phyloP scores from a whole-genome alignment of 371 early-diverging fungal species.

The Sporodiniella umbellata region DNA sequence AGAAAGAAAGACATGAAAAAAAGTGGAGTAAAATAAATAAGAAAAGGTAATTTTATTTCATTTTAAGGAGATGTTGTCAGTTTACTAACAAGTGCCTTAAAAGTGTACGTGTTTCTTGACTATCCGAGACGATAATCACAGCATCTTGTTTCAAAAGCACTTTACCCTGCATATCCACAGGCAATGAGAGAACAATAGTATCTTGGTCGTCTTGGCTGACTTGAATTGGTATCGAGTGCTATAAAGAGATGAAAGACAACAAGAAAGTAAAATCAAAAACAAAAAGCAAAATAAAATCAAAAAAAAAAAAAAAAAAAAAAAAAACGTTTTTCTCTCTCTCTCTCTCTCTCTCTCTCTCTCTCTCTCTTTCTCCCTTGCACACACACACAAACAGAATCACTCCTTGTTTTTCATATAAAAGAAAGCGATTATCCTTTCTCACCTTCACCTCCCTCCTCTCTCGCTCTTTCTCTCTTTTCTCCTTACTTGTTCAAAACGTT shows the following conservation, averaged over 20 bases:
- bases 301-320: neutral
- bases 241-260: no score
- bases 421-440: no score
- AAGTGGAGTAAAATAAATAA: no score
- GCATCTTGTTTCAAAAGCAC: constrained; percentile 11
- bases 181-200: constrained; percentile 12
- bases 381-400: no score
- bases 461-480: no score
- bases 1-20: no score
- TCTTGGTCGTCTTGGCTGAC: constrained; percentile 17
- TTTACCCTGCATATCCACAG: constrained; percentile 19
- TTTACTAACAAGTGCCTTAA: constrained; percentile 9
- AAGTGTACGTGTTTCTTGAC: constrained; percentile 16
- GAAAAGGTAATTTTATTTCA: neutral
- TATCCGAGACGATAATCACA: constrained; percentile 16
- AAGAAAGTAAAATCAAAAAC: no score
- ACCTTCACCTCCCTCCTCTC: no score
- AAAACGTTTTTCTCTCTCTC: neutral
- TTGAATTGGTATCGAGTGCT: constrained; percentile 15
- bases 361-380: neutral
- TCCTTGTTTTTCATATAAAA: no score
- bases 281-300: neutral
- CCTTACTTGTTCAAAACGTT: constrained; percentile 27
- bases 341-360: neutral
- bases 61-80: constrained; percentile 3